These are phyloP conservation scores for Alternaria panax DNA, from an alignment of 2,329 filamentous ascomycete species.

Conservation along the genomic window DNA sequence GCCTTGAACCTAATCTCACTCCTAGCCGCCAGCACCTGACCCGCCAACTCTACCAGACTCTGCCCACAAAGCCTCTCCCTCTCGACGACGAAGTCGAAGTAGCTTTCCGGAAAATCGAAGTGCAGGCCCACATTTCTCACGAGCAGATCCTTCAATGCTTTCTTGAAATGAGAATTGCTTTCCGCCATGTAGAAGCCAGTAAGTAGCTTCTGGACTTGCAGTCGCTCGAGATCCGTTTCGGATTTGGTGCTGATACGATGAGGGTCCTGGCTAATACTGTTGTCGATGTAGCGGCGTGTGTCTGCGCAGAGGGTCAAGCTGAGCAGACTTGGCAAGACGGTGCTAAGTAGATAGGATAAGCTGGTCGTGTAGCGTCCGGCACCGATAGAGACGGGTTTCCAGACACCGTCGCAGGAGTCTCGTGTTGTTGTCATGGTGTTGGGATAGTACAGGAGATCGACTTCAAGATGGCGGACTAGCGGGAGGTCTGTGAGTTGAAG, in stretches of 20 bases:
- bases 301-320: constrained; percentile 25
- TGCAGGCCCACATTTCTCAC: constrained; percentile 21
- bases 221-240: constrained; percentile 9
- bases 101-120: constrained; percentile 43
- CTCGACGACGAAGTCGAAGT: constrained; percentile 28
- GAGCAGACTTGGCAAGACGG: constrained; percentile 17
- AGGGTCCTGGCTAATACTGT: neutral
- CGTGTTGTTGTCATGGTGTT: constrained; percentile 11
- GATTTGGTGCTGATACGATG: constrained; percentile 7
- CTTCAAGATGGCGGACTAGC: constrained; percentile 33
- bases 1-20: constrained; percentile 35
- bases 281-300: constrained; percentile 16
- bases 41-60: constrained; percentile 35
- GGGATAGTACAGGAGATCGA: constrained; percentile 41
- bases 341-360: constrained; percentile 22
- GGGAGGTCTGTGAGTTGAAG: constrained; percentile 30
- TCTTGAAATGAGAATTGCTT: constrained; percentile 23
- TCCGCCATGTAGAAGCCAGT: constrained; percentile 37
- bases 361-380: constrained; percentile 34
- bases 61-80: constrained; percentile 22
- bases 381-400: constrained; percentile 25
- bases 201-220: constrained; percentile 31
- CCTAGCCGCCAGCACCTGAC: constrained; percentile 40
- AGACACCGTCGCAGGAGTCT: constrained; percentile 12
- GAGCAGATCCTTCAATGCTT: constrained; percentile 24